Percentiles rank a stretch among this genome's conserved stretches.
phyloP scores from a whole-genome alignment of 164 flowering plant species.

The Amborella trichopoda region DNA sequence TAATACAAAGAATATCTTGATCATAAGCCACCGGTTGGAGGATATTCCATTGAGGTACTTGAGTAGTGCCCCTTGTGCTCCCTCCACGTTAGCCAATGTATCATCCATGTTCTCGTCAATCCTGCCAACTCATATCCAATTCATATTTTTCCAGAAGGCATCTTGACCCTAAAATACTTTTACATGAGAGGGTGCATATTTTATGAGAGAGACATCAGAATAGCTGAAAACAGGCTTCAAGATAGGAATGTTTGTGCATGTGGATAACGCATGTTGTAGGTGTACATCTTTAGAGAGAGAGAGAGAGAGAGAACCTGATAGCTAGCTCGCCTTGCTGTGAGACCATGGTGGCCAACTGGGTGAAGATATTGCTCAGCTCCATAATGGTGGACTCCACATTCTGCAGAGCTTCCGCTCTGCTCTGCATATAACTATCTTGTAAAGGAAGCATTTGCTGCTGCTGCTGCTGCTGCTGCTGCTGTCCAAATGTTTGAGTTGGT shows the following conservation, averaged over 20 bases:
- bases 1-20: conserved; percentile 86
- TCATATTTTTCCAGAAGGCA: too few relatives aligned
- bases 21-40: conserved; percentile 90
- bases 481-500: conserved; percentile 45
- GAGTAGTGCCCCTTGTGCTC: conserved; percentile 68
- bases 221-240: too few relatives aligned
- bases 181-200: too few relatives aligned
- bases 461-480: conserved; percentile 43
- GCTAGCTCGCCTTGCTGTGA: conserved; percentile 98
- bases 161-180: too few relatives aligned
- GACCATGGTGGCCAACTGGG: conserved; percentile 92
- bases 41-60: conserved; percentile 82
- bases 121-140: too few relatives aligned
- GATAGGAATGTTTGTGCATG: too few relatives aligned
- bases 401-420: conserved; percentile 97
- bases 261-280: too few relatives aligned
- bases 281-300: too few relatives aligned
- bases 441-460: conserved; percentile 80
- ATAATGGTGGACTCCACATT: conserved; percentile 97
- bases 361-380: conserved; percentile 77
- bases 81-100: conserved; percentile 79
- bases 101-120: conserved; percentile 97
- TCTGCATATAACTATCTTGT: conserved; percentile 95
- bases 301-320: too few relatives aligned
- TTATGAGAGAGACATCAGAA: too few relatives aligned